A percentile compares a stretch with the other conserved stretches of the same genome.
Evolutionary conservation across 768 basidiomycete genomes (phyloP).

Genomic region (Lentinula sp.): DNA sequence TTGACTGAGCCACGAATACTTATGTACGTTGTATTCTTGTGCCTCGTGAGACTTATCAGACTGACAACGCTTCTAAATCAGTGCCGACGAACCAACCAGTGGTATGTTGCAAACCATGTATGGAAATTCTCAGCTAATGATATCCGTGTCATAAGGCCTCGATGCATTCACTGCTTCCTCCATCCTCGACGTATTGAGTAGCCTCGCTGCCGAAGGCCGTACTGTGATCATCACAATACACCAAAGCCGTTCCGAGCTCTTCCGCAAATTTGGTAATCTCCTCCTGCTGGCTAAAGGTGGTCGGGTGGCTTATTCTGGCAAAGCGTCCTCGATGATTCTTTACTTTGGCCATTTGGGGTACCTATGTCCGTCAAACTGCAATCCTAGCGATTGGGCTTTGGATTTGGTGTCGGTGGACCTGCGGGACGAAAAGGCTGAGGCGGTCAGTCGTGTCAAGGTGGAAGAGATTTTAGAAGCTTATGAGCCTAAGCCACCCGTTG

Average conservation of each 20-base stretch:
- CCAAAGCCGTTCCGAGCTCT: constrained; percentile 27
- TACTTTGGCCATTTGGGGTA: constrained; percentile 59
- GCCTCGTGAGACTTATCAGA: background rate
- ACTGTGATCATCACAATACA: constrained; percentile 28
- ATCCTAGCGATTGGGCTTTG: constrained; percentile 57
- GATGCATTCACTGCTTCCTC: constrained; percentile 36
- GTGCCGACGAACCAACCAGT: constrained; percentile 6
- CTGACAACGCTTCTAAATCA: background rate
- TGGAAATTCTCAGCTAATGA: background rate
- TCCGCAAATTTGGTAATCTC: constrained; percentile 52
- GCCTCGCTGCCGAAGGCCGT: constrained; percentile 30
- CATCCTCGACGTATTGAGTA: constrained; percentile 32
- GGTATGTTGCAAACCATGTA: background rate
- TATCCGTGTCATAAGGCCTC: constrained; percentile 19
- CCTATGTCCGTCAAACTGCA: constrained; percentile 66
- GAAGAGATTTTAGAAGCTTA: constrained; percentile 3
- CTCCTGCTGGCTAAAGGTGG: constrained; percentile 62
- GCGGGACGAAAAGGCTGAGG: constrained; percentile 4
- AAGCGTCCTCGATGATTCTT: constrained; percentile 42
- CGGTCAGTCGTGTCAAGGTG: constrained; percentile 3
- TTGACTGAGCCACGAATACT: constrained; percentile 27
- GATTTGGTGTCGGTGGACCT: constrained; percentile 10
- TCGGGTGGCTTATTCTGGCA: constrained; percentile 60
- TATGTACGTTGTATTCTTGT: constrained; percentile 24
- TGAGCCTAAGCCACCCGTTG: background rate